Conservation (phyloP, 305 asterid genomes). For the Fraxinus latifolia region DNA sequence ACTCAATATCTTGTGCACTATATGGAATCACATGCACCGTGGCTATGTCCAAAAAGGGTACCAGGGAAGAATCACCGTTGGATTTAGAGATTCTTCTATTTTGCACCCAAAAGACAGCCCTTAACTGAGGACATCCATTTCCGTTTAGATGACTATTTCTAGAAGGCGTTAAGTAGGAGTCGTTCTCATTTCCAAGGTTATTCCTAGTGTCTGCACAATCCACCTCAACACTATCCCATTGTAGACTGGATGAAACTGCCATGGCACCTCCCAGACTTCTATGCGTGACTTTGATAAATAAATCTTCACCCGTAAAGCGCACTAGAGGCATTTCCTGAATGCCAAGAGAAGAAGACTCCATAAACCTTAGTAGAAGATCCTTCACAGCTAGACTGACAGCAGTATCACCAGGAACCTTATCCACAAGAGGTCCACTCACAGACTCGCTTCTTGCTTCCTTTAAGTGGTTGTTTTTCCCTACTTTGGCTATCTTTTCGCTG, state of each 20-base stretch:
- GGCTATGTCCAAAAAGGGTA: conserved; percentile 67
- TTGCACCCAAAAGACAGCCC: conserved; percentile 95
- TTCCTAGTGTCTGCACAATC: conserved; percentile 62
- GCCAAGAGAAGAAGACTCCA: conserved; percentile 63
- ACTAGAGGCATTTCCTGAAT: conserved; percentile 67
- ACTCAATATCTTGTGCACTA: conserved; percentile 72
- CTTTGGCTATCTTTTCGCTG: conserved; percentile 66
- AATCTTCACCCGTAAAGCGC: conserved; percentile 68
- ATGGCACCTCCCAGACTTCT: conserved; percentile 95
- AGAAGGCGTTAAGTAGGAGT: conserved; percentile 32
- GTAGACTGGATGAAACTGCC: conserved; percentile 74
- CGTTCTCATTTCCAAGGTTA: conserved; percentile 40
- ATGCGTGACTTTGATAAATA: conserved; percentile 69
- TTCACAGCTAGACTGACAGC: conserved; percentile 64
- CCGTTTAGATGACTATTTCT: conserved; percentile 30
- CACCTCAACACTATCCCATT: conserved; percentile 85
- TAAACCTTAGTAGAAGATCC: conserved; percentile 70
- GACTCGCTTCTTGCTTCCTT: conserved; percentile 46
- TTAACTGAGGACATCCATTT: conserved; percentile 48
- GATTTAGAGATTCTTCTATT: conserved; percentile 44
- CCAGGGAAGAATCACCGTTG: conserved; percentile 30
- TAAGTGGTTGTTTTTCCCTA: conserved; percentile 49
- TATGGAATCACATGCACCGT: conserved; percentile 82
- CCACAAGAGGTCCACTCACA: conserved; percentile 45
- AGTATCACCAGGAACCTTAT: conserved; percentile 84